Percentiles rank a stretch among this genome's conserved stretches.
Evolutionary conservation across 371 early-diverging fungal genomes (phyloP).

Genomic region (Mucor sp.): DNA sequence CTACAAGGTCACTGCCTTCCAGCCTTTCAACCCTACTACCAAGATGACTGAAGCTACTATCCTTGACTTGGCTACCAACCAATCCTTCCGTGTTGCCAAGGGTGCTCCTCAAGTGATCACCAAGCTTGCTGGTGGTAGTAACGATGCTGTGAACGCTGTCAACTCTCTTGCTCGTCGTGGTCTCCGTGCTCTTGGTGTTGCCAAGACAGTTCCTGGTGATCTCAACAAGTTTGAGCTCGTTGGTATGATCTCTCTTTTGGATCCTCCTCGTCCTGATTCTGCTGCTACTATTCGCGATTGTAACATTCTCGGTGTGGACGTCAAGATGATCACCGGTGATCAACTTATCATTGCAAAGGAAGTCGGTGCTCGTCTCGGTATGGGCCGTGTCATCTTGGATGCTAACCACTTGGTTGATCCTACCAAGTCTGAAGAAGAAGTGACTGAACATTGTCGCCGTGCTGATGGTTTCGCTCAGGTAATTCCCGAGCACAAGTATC

Average conservation of each 20-base stretch:
- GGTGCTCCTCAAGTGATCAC: conserved; percentile 71
- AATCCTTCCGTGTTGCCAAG: conserved; percentile 70
- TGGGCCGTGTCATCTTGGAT: conserved; percentile 65
- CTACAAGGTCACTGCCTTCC: conserved; percentile 81
- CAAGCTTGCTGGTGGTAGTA: conserved; percentile 76
- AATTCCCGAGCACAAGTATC: conserved; percentile 73
- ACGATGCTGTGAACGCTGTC: conserved; percentile 81
- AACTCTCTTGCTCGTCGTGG: conserved; percentile 82
- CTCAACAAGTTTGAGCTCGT: conserved; percentile 62
- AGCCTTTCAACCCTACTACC: conserved; percentile 80
- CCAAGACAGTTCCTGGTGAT: conserved; percentile 69
- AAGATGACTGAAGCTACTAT: conserved; percentile 91
- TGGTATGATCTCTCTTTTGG: conserved; percentile 72
- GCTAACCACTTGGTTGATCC: conserved; percentile 65
- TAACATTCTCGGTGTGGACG: conserved; percentile 78
- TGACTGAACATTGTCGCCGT: conserved; percentile 66
- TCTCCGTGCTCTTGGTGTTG: conserved; percentile 84
- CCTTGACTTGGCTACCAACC: conserved; percentile 63
- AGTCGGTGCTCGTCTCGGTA: conserved; percentile 66
- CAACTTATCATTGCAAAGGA: conserved; percentile 85
- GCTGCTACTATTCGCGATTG: conserved; percentile 77
- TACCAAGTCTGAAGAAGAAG: conserved; percentile 52
- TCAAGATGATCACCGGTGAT: conserved; percentile 94
- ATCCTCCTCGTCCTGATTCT: conserved; percentile 79
- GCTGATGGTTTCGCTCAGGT: conserved; percentile 84